Evolutionary conservation across 495 filamentous ascomycete genomes (phyloP).

Genomic region (Penicillium bovifimosum): DNA sequence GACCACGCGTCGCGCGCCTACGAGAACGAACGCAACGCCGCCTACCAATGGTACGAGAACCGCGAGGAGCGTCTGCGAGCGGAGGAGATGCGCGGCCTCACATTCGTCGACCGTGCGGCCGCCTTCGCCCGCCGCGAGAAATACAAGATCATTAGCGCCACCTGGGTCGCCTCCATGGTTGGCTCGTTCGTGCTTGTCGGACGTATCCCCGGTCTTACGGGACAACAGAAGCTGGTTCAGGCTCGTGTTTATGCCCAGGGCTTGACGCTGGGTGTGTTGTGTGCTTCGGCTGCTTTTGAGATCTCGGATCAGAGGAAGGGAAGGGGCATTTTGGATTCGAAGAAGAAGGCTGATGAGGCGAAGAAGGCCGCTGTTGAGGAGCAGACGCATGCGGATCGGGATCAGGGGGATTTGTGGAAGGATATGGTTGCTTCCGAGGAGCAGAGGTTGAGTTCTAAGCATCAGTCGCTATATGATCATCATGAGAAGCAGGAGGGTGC

Average conservation of each 20-base stretch:
- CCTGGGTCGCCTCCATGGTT: constrained; percentile 81
- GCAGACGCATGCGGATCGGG: constrained; percentile 64
- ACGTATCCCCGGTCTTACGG: constrained; percentile 68
- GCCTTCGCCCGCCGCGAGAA: constrained; percentile 71
- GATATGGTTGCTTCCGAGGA: constrained; percentile 81
- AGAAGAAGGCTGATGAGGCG: constrained; percentile 38
- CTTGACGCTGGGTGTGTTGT: constrained; percentile 79
- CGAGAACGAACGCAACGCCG: constrained; percentile 63
- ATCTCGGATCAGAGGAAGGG: constrained; percentile 72
- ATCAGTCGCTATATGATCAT: constrained; percentile 40
- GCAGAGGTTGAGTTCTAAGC: constrained; percentile 54
- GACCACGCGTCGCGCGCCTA: constrained; percentile 71
- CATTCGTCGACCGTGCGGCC: constrained; percentile 48
- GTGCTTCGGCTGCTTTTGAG: constrained; percentile 87
- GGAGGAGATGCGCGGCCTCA: constrained; percentile 44
- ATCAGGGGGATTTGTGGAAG: constrained; percentile 82
- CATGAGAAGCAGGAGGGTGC: constrained; percentile 15
- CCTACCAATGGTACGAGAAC: constrained; percentile 60
- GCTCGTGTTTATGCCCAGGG: constrained; percentile 98
- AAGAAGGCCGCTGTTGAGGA: background rate
- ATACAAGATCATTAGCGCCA: constrained; percentile 80
- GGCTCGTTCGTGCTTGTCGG: constrained; percentile 70
- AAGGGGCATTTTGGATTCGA: constrained; percentile 49
- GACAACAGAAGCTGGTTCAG: constrained; percentile 89
- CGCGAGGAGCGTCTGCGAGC: constrained; percentile 48